phyloP scores from a whole-genome alignment of 345 rosid genomes.

The Aquilaria sinensis region DNA sequence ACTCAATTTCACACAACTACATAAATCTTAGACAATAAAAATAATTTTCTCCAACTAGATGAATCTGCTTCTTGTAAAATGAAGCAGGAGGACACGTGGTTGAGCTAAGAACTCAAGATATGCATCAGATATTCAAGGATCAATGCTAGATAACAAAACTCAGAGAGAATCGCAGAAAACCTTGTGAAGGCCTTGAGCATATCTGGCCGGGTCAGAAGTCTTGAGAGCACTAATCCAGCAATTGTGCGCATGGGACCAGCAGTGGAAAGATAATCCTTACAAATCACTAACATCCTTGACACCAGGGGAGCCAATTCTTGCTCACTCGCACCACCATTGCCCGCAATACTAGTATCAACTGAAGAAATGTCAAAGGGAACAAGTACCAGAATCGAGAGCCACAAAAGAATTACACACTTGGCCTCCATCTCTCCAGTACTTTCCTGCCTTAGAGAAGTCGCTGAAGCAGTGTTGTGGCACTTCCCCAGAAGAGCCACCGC shows the following conservation, averaged over 20 bases:
- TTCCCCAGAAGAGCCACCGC: slow-evolving; percentile 83
- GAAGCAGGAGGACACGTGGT: too few relatives aligned
- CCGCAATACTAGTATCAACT: slow-evolving; percentile 69
- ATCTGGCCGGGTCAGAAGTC: slow-evolving; percentile 90
- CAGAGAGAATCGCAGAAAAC: slow-evolving; percentile 19
- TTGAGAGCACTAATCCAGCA: slow-evolving; percentile 76
- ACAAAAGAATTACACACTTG: slow-evolving; percentile 73
- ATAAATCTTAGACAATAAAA: too few relatives aligned
- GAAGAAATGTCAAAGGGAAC: slow-evolving; percentile 94
- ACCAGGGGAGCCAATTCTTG: slow-evolving; percentile 68
- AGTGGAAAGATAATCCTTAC: slow-evolving; percentile 78
- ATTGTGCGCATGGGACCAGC: slow-evolving; percentile 96
- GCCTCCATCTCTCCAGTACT: slow-evolving; percentile 99
- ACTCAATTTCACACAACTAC: too few relatives aligned
- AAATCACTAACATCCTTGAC: slow-evolving; percentile 60
- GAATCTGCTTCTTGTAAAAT: too few relatives aligned
- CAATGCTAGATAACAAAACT: neutral
- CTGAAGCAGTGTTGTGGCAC: slow-evolving; percentile 57
- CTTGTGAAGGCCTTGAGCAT: slow-evolving; percentile 78
- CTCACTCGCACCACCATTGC: slow-evolving; percentile 28
- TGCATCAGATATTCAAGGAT: too few relatives aligned
- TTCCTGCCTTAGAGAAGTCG: slow-evolving; percentile 66
- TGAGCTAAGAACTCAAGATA: too few relatives aligned
- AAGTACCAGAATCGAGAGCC: slow-evolving; percentile 91
- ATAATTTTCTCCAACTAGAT: too few relatives aligned